These are phyloP conservation scores for Petrea volubilis DNA, from an alignment of 257 asterid genomes.

Conservation along the genomic window DNA sequence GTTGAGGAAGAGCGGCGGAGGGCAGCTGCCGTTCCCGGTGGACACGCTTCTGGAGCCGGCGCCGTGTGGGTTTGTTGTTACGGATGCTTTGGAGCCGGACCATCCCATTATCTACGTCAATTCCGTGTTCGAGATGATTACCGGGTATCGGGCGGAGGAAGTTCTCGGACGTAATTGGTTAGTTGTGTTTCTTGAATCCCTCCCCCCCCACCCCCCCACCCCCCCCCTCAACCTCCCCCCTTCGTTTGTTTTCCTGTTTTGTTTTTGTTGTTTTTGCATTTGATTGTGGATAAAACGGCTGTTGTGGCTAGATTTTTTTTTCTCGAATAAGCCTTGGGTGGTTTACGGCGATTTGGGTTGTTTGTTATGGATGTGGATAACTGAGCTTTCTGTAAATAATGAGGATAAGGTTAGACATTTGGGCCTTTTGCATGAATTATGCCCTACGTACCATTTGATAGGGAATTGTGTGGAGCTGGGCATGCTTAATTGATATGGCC, in stretches of 20 bases:
- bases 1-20: conserved; percentile 51
- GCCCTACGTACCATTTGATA: neutral
- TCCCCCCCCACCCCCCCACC: no score
- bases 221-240: neutral
- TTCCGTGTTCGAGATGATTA: conserved; percentile 89
- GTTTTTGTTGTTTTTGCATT: conserved; percentile 5
- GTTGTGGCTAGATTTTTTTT: neutral
- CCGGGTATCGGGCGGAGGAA: conserved; percentile 91
- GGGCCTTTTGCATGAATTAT: conserved; percentile 1
- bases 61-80: conserved; percentile 89
- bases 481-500: neutral
- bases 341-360: neutral
- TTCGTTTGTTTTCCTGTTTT: neutral
- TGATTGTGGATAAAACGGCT: conserved; percentile 6
- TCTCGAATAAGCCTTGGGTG: neutral
- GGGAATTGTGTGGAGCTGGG: neutral
- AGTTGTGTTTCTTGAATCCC: conserved; percentile 25
- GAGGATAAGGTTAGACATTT: neutral
- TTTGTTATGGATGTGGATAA: conserved; percentile 1
- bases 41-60: conserved; percentile 79
- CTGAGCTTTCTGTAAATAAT: neutral
- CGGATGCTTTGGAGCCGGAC: conserved; percentile 86
- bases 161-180: conserved; percentile 92
- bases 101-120: conserved; percentile 83
- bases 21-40: conserved; percentile 66